phyloP scores from a whole-genome alignment of 345 rosid genomes.

The Chamaenerion angustifolium region DNA sequence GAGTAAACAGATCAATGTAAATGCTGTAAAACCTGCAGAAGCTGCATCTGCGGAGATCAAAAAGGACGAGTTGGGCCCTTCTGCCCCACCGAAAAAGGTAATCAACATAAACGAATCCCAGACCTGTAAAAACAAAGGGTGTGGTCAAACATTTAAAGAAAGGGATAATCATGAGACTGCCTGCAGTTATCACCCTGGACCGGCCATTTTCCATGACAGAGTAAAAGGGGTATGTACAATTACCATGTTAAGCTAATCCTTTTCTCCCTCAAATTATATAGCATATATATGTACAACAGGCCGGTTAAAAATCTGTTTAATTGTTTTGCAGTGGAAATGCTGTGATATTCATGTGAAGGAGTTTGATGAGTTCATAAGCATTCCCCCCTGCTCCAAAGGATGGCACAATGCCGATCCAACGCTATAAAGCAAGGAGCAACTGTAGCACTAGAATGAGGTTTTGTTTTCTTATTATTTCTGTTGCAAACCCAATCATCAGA shows the following conservation, averaged over 20 bases:
- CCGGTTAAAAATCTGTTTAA: background rate
- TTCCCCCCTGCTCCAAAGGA: conserved; percentile 82
- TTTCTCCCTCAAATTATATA: background rate
- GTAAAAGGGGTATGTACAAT: conserved; percentile 45
- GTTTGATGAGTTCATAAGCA: conserved; percentile 87
- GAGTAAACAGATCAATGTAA: conserved; percentile 19
- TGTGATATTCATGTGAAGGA: conserved; percentile 78
- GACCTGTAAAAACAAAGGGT: conserved; percentile 71
- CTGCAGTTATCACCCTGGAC: conserved; percentile 90
- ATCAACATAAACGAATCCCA: conserved; percentile 64
- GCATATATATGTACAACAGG: background rate
- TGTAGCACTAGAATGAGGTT: background rate
- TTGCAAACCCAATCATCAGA: no score
- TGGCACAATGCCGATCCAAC: conserved; percentile 59
- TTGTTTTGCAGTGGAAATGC: conserved; percentile 70
- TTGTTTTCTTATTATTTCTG: background rate
- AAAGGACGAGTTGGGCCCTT: conserved; percentile 13
- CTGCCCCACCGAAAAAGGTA: conserved; percentile 29
- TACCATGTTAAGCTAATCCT: background rate
- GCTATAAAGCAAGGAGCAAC: conserved; percentile 9
- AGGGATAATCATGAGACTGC: conserved; percentile 73
- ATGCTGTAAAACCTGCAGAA: conserved; percentile 8
- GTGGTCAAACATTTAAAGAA: conserved; percentile 75
- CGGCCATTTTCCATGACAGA: conserved; percentile 84
- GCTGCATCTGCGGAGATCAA: conserved; percentile 19